Evolutionary conservation across 2,329 filamentous ascomycete genomes (phyloP), one percentile per base, ranked within the genome.

Genomic region (Hypomyces rosellus): DNA sequence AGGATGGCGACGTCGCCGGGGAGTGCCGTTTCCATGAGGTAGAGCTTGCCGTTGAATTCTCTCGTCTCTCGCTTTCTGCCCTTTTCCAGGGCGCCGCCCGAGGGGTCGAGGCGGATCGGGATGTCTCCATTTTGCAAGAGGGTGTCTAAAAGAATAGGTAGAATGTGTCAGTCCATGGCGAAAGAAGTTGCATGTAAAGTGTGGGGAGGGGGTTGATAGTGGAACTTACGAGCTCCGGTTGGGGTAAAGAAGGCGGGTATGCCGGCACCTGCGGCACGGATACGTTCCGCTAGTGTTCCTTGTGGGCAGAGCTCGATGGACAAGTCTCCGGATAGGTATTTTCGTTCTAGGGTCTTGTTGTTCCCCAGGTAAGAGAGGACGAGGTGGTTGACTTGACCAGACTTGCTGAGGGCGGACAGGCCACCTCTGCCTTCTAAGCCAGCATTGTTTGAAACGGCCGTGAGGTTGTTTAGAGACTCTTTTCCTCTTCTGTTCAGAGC

Each of bases 211-310:
- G 11, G 5, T 6, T 1, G n/a, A n/a, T n/a, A n/a, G 4, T 41
- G 22, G 4, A 22, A 74, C 75, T 61, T 72, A 81, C 80, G 76
- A 36, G 80, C 81, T 50, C 82, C 88, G 0, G 88, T 89, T 0
- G 87, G 84, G 0, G 88, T 91, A 62, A 84, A 93, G 64, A 93
- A 91, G 0, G 87, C 87, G 1, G 87, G 86, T 46, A 91, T 89
- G 8, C 87, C 87, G 20, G 85, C 84, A 4, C 86, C 87, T 1
- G 81, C 87, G 6, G 85, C 85, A 39, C 86, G 75, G 59, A 88
- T 78, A 56, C 86, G 76, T 71, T 89, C 85, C 0, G 85, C 85
- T 46, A 89, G 73, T 0, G 85, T 87, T 4, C 87, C 87, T 59
- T 91, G 87, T 0, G 87, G 87, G 49, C 85, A 89, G 39, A 91